Evolutionary conservation across 352 stramenopile species (phyloP).

Genomic region (Phytophthora fragariaefolia): DNA sequence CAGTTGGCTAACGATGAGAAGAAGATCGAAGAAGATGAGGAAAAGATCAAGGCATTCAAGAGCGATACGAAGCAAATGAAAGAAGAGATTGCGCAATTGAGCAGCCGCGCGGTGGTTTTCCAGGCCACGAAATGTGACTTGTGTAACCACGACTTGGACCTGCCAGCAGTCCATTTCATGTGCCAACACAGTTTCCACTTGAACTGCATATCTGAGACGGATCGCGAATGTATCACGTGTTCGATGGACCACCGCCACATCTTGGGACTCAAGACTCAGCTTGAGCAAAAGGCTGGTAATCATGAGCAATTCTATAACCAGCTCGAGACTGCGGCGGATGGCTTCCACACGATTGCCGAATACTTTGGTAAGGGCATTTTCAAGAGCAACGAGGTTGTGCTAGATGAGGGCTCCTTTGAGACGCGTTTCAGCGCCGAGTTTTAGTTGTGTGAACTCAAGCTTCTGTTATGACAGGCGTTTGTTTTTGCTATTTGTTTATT

Average conservation of each 20-base stretch:
- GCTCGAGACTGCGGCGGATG: conserved; percentile 86
- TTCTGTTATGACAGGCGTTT: not conserved
- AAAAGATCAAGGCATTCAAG: conserved; percentile 90
- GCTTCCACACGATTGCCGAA: conserved; percentile 90
- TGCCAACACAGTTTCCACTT: conserved; percentile 92
- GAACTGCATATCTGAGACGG: conserved; percentile 90
- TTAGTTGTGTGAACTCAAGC: conserved; percentile 40
- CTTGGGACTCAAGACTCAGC: conserved; percentile 85
- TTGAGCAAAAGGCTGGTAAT: conserved; percentile 89
- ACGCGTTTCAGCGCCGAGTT: conserved; percentile 87
- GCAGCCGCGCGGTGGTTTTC: conserved; percentile 89
- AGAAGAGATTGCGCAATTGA: conserved; percentile 85
- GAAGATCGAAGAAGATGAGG: conserved; percentile 85
- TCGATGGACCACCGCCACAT: conserved; percentile 88
- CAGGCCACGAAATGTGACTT: conserved; percentile 91
- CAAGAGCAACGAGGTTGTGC: conserved; percentile 73
- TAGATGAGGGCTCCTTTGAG: conserved; percentile 76
- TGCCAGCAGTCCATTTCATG: conserved; percentile 93
- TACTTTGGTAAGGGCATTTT: conserved; percentile 95
- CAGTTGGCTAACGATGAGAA: conserved; percentile 81
- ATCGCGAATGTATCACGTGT: conserved; percentile 90
- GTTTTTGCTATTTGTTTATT: conserved; percentile 21
- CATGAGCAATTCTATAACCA: conserved; percentile 95
- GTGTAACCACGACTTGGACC: conserved; percentile 89
- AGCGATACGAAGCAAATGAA: conserved; percentile 91